Base-by-base conservation (phyloP, 2,329 filamentous ascomycete genomes). In the Erysiphe pisi region DNA sequence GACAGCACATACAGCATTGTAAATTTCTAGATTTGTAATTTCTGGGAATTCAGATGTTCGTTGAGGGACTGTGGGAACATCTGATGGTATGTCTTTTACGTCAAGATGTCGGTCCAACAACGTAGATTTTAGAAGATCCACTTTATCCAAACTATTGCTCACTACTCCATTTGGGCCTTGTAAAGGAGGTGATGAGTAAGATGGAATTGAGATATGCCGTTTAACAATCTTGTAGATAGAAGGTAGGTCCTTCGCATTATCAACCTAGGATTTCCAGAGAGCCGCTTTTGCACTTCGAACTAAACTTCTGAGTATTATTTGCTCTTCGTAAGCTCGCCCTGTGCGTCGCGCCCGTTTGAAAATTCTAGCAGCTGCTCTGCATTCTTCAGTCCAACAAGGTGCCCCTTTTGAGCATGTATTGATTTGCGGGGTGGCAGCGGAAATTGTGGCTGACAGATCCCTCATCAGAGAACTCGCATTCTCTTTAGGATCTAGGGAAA, bases 1-100 rank as follows among this genome's bases (percentile, higher is more conserved):
- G n/a, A 70, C 31, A 36, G 11, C 63, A 40, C n/a, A 70, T n/a
- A 70, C 63, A 40, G 63, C 63, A 36, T 70, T 70, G 40, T 70
- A 36, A 8, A 70, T 70, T 70, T 70, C 63, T 16, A 70, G n/a
- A 20, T 70, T 18, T 31, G 63, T 40, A 16, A 70, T 36, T 11
- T 70, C 63, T 40, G 63, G 63, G 25, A 25, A 40, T 36, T 70
- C 63, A 16, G 40, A n/a, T 20, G 25, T 36, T 6, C 63, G 25
- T 20, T 36, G 31, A 36, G 63, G n/a, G n/a, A 70, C 63, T 70
- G 31, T 70, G n/a, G 36, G 31, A 20, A 43, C 25, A 7, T 70
- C 63, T 12, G 25, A 8, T 70, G 14, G 16, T 14, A 70, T 70
- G 7, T 70, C 63, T 16, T 70, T 28, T 8, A 25, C 63, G 1